These are phyloP conservation scores for Kwoniella sp. DNA, from an alignment of 768 basidiomycete genomes.

Conservation along the genomic window DNA sequence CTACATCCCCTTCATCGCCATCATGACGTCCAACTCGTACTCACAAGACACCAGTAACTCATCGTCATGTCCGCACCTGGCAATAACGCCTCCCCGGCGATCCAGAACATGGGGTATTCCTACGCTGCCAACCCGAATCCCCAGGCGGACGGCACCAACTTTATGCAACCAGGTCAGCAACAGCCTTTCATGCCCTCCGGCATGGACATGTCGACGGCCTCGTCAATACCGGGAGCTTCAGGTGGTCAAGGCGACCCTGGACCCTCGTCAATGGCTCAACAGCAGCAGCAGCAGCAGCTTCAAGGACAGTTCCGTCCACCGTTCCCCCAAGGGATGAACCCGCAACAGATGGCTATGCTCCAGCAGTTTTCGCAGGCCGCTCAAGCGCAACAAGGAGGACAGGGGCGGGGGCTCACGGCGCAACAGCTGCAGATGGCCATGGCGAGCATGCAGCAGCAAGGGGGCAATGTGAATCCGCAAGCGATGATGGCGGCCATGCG, in stretches of 20 bases:
- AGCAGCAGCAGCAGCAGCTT: constrained; percentile 12
- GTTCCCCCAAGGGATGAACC: constrained; percentile 22
- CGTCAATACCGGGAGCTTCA: constrained; percentile 20
- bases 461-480: constrained; percentile 9
- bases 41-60: neutral
- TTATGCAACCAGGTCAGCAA: constrained; percentile 10
- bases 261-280: constrained; percentile 25
- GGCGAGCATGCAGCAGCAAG: constrained; percentile 21
- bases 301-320: constrained; percentile 14
- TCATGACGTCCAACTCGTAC: too few relatives aligned
- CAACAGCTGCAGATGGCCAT: constrained; percentile 32
- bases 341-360: constrained; percentile 26
- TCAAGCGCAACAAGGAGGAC: constrained; percentile 12
- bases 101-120: constrained; percentile 2
- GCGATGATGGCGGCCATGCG: constrained; percentile 23
- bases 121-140: constrained; percentile 1
- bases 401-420: constrained; percentile 15
- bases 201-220: constrained; percentile 20
- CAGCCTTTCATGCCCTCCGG: constrained; percentile 17
- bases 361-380: constrained; percentile 29
- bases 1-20: neutral
- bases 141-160: constrained; percentile 9
- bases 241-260: constrained; percentile 26
- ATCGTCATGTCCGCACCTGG: constrained; percentile 9
- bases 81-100: constrained; percentile 8